Base-by-base conservation (phyloP, 352 stramenopile species). In the Pythium vanterpoolii region DNA sequence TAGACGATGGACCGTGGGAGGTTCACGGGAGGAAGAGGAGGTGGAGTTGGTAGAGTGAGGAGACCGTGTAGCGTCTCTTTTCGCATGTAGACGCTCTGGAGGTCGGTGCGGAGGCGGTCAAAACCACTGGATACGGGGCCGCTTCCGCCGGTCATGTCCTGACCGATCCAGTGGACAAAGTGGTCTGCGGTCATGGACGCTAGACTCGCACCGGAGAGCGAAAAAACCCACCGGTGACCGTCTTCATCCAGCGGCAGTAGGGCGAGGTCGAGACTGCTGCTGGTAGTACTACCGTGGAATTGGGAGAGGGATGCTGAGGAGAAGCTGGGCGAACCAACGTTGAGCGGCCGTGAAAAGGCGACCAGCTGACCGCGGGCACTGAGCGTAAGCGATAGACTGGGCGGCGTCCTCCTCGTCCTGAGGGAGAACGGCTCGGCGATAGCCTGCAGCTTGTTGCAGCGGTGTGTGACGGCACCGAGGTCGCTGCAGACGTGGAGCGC, bases 401-500 rank as follows among this genome's bases (percentile, higher is more conserved):
- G 40, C 11, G 28, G n/a, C 4, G 36, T n/a, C 18, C 9, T 28
- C 5, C 42, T 47, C 18, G 62, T 28, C 5, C 42, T 47, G 14
- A 56, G 49, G 5, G 56, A 33, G 24, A 56, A 87, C 23, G 71
- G 27, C 56, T 89, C 77, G 33, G 86, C 34, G 63, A 85, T 79
- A 0, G 62, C 30, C 40, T 89, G 79, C 40, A 89, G 64, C 47
- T 73, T 71, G 18, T 64, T 53, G 44, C 67, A 76, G 5, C 79
- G 75, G 5, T 66, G 54, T 14, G 66, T 83, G 5, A 86, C 60
- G 0, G 62, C 72, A 9, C 58, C 60, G 5, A 92, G 45, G 51
- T 92, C 82, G 18, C 74, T 68, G 45, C 82, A 92, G 1, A 92
- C 82, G n/a, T 81, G 77, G 30, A 92, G 60, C 0, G 79, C 82